phyloP scores from a whole-genome alignment of 169 alveolate species.

The Plasmodium adleri region DNA sequence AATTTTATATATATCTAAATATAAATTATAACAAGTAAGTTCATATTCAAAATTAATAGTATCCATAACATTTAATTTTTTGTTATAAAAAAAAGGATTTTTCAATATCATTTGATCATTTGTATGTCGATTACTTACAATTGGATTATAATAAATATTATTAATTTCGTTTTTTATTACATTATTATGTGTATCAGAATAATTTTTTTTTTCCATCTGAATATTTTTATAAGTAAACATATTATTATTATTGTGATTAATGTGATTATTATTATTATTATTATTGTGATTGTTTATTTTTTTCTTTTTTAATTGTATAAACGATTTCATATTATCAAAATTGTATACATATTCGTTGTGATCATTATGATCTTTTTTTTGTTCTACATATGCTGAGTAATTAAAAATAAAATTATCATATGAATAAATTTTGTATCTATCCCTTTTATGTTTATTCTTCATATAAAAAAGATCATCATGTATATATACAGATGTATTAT shows the following conservation, averaged over 20 bases:
- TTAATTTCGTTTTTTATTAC: conserved; percentile 7
- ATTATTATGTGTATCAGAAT: neutral
- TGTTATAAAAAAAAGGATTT: no score
- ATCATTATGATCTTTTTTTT: neutral
- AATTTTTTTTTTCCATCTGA: neutral
- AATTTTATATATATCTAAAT: conserved; percentile 58
- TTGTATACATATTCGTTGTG: neutral
- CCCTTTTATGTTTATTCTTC: conserved; percentile 56
- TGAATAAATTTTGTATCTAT: conserved; percentile 29
- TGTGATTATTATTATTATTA: no score
- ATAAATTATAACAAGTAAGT: conserved; percentile 33
- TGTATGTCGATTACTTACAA: no score
- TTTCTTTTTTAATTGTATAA: conserved; percentile 19
- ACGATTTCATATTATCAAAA: neutral
- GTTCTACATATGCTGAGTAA: conserved; percentile 29
- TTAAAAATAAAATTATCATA: conserved; percentile 53
- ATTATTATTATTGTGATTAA: no score
- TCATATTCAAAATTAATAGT: neutral
- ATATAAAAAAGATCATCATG: conserved; percentile 43
- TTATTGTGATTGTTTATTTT: neutral
- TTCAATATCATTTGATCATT: no score
- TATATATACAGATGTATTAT: conserved; percentile 15
- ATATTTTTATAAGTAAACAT: no score
- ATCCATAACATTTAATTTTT: neutral
- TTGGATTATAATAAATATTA: neutral